These are phyloP conservation scores for Malus sylvestris DNA, from an alignment of 306 rosid species.

Conservation along the genomic window DNA sequence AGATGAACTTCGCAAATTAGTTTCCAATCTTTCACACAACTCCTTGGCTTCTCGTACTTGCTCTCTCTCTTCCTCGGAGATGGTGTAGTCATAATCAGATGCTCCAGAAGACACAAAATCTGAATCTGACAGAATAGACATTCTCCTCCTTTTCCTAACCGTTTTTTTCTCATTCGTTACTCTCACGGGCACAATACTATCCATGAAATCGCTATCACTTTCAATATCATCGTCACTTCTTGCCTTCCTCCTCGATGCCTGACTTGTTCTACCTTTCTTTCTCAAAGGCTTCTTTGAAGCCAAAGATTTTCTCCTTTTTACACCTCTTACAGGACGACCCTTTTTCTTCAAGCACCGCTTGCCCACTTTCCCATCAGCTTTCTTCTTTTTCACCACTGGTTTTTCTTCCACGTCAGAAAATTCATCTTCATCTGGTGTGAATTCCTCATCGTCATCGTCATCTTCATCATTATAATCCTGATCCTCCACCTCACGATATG, in stretches of 20 bases:
- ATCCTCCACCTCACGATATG: conserved; percentile 19
- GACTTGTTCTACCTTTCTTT: conserved; percentile 49
- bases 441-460: conserved; percentile 60
- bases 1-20: conserved; percentile 47
- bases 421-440: conserved; percentile 71
- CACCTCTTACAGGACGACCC: conserved; percentile 28
- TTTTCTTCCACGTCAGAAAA: conserved; percentile 60
- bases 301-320: conserved; percentile 39
- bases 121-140: conserved; percentile 36
- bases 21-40: conserved; percentile 42
- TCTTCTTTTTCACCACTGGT: conserved; percentile 36
- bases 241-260: conserved; percentile 30
- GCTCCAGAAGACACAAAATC: conserved; percentile 47
- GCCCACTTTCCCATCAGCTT: conserved; percentile 30
- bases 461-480: conserved; percentile 31
- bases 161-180: conserved; percentile 29
- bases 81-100: conserved; percentile 65
- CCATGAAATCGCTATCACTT: conserved; percentile 37
- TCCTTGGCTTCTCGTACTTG: conserved; percentile 82
- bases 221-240: conserved; percentile 34
- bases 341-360: conserved; percentile 42
- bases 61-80: conserved; percentile 99
- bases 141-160: conserved; percentile 34
- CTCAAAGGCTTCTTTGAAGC: conserved; percentile 53
- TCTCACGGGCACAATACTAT: conserved; percentile 19